A percentile compares a stretch with the other conserved stretches of the same genome.
These are phyloP conservation scores for Beta corolliflora DNA, from an alignment of 179 eudicot species.

Conservation along the genomic window DNA sequence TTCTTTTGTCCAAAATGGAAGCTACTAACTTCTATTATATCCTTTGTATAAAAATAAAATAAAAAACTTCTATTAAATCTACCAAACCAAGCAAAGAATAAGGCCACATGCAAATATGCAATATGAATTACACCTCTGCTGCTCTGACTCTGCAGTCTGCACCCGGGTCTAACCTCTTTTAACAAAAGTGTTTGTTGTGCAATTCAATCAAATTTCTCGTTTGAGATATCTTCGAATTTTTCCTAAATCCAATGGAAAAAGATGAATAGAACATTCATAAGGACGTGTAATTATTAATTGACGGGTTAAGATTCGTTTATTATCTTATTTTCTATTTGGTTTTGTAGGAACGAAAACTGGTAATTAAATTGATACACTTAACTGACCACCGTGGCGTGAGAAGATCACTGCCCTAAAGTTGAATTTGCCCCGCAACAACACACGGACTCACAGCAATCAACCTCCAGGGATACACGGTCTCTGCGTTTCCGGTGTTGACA, in stretches of 20 bases:
- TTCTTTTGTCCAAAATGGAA: constrained; percentile 2
- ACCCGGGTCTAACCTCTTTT: not conserved
- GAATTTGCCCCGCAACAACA: no score
- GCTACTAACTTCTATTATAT: not conserved
- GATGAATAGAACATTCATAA: not conserved
- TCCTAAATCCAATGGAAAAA: not conserved
- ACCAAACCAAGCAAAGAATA: not conserved
- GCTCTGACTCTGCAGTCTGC: not conserved
- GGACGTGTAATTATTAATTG: not conserved
- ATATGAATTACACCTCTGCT: no score
- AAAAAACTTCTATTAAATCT: not conserved
- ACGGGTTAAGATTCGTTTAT: not conserved
- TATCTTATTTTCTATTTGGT: no score
- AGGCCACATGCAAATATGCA: not conserved
- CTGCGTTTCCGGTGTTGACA: no score
- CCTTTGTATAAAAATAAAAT: no score
- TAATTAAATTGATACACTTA: no score
- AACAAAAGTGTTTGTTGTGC: not conserved
- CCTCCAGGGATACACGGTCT: no score
- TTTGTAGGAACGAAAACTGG: no score
- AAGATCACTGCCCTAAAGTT: no score
- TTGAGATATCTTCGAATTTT: not conserved
- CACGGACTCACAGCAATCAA: no score
- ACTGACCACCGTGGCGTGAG: no score
- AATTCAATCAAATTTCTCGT: not conserved